These are phyloP conservation scores for Chlamydomonas schloesseri DNA, from an alignment of 139 green algal species.

Conservation along the genomic window DNA sequence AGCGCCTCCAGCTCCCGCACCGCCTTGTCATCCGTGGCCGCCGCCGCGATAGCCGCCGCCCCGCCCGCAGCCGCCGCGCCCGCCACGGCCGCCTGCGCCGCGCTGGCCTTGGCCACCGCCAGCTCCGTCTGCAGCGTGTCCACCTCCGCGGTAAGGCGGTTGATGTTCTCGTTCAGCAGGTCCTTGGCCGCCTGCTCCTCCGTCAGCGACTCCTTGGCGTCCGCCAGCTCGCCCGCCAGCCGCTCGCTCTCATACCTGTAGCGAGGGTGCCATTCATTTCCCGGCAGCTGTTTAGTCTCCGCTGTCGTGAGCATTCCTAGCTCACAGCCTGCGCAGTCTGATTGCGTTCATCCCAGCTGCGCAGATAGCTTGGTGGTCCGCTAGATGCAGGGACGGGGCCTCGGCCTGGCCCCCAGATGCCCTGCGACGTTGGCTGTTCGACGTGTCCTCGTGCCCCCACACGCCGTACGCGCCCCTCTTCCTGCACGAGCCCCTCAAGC, in stretches of 20 bases:
- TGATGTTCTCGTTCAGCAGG: constrained; percentile 52
- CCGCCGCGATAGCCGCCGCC: background rate
- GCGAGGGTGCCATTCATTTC: background rate
- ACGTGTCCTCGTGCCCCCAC: too few species aligned
- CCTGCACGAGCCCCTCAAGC: too few species aligned
- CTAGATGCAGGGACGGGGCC: too few species aligned
- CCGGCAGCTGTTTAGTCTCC: background rate
- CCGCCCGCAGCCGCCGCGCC: background rate
- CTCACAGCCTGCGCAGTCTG: too few species aligned
- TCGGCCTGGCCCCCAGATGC: too few species aligned
- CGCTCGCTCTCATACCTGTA: constrained; percentile 63
- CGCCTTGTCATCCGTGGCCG: constrained; percentile 37
- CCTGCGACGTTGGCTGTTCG: too few species aligned
- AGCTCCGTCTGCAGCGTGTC: constrained; percentile 55
- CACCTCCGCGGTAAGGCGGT: constrained; percentile 65
- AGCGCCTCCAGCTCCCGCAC: constrained; percentile 60
- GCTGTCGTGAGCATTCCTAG: background rate
- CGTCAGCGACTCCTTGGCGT: constrained; percentile 58
- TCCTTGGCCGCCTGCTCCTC: constrained; percentile 73
- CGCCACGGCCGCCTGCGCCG: constrained; percentile 11
- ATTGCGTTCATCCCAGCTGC: too few species aligned
- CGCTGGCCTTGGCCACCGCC: constrained; percentile 33
- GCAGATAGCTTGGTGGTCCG: too few species aligned
- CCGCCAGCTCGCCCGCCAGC: constrained; percentile 64
- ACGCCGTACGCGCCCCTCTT: too few species aligned